Conservation (phyloP, 495 filamentous ascomycete species). For the Aspergillus steynii region DNA sequence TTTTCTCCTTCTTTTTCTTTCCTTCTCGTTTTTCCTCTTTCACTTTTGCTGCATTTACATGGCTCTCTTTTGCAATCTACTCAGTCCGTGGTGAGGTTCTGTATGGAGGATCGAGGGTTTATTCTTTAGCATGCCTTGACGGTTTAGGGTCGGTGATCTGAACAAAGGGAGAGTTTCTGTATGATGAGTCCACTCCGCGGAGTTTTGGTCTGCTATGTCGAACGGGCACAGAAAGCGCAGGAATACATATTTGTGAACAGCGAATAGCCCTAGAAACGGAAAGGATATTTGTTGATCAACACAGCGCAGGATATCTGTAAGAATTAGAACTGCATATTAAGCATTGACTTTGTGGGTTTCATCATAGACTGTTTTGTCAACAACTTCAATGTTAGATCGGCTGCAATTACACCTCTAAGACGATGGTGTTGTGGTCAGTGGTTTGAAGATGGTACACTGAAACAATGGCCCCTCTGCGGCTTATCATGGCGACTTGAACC, state of each 20-base stretch:
- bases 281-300: not conserved
- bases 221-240: not conserved
- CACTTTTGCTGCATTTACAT: constrained; percentile 2
- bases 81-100: not conserved
- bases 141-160: not conserved
- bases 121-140: not conserved
- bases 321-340: no score
- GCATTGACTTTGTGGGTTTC: no score
- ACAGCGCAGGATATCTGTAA: not conserved
- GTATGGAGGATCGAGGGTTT: not conserved
- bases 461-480: no score
- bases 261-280: not conserved
- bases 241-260: not conserved
- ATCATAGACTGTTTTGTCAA: no score
- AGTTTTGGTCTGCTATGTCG: not conserved
- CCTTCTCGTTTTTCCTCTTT: not conserved
- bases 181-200: not conserved
- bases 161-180: not conserved
- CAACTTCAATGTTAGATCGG: no score
- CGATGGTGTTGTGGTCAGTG: no score
- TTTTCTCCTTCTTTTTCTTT: not conserved
- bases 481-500: no score
- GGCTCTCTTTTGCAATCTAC: constrained; percentile 1
- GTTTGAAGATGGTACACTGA: no score
- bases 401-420: no score